phyloP scores from a whole-genome alignment of 208 protist species.

The Trypanosoma theileri region DNA sequence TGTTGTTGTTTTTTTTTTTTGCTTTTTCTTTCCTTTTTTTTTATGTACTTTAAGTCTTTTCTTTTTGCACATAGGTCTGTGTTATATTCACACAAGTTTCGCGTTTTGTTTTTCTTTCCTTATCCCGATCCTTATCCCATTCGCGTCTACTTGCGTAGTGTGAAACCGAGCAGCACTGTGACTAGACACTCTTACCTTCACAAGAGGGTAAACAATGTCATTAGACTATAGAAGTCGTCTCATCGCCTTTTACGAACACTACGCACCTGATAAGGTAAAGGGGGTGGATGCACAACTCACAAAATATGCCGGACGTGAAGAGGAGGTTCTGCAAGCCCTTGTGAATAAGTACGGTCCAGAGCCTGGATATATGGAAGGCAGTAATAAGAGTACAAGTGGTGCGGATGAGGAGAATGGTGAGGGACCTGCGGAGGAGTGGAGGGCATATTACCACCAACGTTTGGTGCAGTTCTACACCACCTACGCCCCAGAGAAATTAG shows the following conservation, averaged over 20 bases:
- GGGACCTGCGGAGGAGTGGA: background rate
- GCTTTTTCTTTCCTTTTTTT: no score
- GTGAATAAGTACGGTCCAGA: constrained; percentile 40
- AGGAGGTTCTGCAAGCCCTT: constrained; percentile 25
- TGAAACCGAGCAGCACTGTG: no score
- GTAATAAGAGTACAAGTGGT: background rate
- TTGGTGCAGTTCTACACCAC: constrained; percentile 11
- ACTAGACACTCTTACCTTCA: no score
- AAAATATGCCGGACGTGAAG: constrained; percentile 35
- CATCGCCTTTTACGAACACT: constrained; percentile 29
- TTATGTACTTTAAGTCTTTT: no score
- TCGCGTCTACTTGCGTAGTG: no score
- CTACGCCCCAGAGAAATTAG: constrained; percentile 18
- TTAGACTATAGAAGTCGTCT: constrained; percentile 25
- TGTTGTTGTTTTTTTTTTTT: no score
- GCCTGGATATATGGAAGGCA: background rate
- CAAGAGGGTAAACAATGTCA: background rate
- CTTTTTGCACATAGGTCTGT: no score
- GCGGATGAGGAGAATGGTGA: background rate
- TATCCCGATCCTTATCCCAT: no score
- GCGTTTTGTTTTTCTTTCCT: no score
- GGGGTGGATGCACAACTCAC: constrained; percentile 33
- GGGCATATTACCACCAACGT: constrained; percentile 4
- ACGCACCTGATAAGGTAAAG: constrained; percentile 34
- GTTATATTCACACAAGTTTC: no score